Evolutionary conservation across 1,139 yeast genomes (phyloP).

Genomic region (Saccharomyces hybrid): DNA sequence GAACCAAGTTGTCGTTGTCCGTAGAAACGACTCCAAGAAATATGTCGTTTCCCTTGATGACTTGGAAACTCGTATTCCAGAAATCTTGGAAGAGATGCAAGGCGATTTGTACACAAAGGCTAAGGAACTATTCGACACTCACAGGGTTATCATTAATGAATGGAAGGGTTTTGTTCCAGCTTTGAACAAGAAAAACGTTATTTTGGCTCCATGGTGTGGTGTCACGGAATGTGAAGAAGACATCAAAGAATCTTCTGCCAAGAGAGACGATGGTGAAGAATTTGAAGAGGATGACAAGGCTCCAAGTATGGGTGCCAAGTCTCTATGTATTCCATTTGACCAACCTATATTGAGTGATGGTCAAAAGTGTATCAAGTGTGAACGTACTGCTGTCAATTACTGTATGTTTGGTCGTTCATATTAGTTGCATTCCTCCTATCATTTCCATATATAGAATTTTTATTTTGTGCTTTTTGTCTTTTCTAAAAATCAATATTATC

Average conservation of each 20-base stretch:
- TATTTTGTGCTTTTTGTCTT: not conserved
- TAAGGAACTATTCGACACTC: constrained; percentile 72
- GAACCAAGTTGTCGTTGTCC: constrained; percentile 75
- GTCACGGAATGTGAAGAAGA: constrained; percentile 90
- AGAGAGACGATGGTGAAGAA: constrained; percentile 59
- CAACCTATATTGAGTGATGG: constrained; percentile 76
- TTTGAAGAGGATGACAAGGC: constrained; percentile 46
- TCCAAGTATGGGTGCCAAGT: constrained; percentile 99
- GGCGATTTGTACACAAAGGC: constrained; percentile 67
- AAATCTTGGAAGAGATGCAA: constrained; percentile 76
- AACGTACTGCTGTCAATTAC: constrained; percentile 62
- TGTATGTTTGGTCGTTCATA: constrained; percentile 97
- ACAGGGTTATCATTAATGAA: constrained; percentile 69
- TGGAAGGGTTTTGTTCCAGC: constrained; percentile 94
- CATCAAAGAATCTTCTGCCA: constrained; percentile 87
- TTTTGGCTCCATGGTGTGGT: constrained; percentile 97
- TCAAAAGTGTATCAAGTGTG: constrained; percentile 85
- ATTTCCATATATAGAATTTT: not conserved
- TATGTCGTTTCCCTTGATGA: constrained; percentile 56
- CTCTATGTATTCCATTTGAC: constrained; percentile 90
- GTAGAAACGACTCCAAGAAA: constrained; percentile 87
- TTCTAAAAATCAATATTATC: not conserved
- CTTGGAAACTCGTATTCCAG: constrained; percentile 61
- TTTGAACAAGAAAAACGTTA: constrained; percentile 82
- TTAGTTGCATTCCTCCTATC: constrained; percentile 30